phyloP scores from a whole-genome alignment of 345 rosid species.

The Zanthoxylum bungeanum region DNA sequence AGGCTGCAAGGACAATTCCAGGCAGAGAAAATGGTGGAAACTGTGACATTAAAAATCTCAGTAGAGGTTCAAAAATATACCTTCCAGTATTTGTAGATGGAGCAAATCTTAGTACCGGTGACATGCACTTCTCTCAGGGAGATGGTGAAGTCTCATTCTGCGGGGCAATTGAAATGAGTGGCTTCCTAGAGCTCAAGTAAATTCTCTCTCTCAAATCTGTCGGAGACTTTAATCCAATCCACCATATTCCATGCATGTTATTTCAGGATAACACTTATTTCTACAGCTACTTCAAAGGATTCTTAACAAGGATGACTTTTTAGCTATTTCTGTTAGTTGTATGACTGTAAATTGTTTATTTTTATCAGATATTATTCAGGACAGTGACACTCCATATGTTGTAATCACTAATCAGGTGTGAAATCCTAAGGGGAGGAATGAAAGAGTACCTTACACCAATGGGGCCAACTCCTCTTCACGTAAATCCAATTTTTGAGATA shows the following conservation, averaged over 20 bases:
- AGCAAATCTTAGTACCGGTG: conserved; percentile 86
- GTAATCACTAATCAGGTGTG: conserved; percentile 63
- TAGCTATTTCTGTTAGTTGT: no score
- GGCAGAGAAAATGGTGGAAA: conserved; percentile 98
- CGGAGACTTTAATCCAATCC: no score
- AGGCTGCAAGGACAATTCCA: conserved; percentile 86
- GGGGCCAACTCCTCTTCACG: conserved; percentile 91
- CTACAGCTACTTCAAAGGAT: no score
- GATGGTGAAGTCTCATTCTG: conserved; percentile 95
- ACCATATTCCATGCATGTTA: neutral
- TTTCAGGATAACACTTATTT: neutral
- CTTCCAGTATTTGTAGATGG: conserved; percentile 91
- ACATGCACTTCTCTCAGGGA: conserved; percentile 98
- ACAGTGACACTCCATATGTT: neutral
- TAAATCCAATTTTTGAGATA: conserved; percentile 86
- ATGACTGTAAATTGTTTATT: neutral
- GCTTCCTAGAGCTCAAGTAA: conserved; percentile 85
- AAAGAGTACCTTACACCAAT: conserved; percentile 92
- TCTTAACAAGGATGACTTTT: no score
- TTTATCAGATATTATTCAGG: neutral
- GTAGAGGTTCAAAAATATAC: conserved; percentile 81
- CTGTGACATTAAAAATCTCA: conserved; percentile 87
- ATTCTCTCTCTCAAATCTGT: conserved; percentile 5
- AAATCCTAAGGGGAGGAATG: conserved; percentile 82
- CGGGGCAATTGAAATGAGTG: conserved; percentile 95